Evolutionary conservation across 805 yeast species (phyloP), one percentile per base, ranked within the genome.

Genomic region (Lipomyces spencermartinsiae): DNA sequence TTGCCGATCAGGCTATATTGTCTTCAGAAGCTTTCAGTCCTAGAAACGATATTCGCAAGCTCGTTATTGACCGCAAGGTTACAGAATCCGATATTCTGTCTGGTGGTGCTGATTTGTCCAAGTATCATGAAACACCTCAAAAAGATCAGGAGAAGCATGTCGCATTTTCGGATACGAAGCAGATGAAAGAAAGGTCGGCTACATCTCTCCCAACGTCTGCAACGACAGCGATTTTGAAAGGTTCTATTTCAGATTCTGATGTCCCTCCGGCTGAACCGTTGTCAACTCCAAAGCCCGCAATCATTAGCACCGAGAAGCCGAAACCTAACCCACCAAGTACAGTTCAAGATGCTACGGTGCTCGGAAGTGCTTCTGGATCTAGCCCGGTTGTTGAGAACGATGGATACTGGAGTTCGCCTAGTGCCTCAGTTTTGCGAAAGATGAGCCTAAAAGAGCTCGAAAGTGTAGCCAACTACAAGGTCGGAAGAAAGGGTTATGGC

Each of bases 341-440:
- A 19, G 29, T 4, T 22, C 31, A 25, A 4, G 19, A 22, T n/a
- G 10, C 51, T n/a, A 34, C 6, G n/a, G 46, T 35, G 35, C 14
- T n/a, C n/a, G 19, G 31, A n/a, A 35, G 29, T 16, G 4, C 51
- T 9, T 5, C 51, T n/a, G 35, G 43, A 25, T 57, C 49, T 10
- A 46, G 59, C n/a, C 34, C 59, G 1, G 54, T 57, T 34, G 31
- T 83, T 35, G 86, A 89, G 62, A 88, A 87, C 14, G 86, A 90
- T 60, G 97, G 93, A 5, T 95, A 93, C 79, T 95, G 95, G 91
- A 89, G 88, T 63, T 86, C 91, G 5, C 99, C 99, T 19, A 82
- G 92, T 1, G 75, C 89, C 51, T 85, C 87, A 4, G 87, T 87
- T 60, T 80, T 95, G 62, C 83, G 85, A 64, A 78, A 82, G 19